A percentile compares a stretch with the other conserved stretches of the same genome.
Conservation (phyloP, 2,329 filamentous ascomycete genomes). For the Ophiostoma novo-ulmi region DNA sequence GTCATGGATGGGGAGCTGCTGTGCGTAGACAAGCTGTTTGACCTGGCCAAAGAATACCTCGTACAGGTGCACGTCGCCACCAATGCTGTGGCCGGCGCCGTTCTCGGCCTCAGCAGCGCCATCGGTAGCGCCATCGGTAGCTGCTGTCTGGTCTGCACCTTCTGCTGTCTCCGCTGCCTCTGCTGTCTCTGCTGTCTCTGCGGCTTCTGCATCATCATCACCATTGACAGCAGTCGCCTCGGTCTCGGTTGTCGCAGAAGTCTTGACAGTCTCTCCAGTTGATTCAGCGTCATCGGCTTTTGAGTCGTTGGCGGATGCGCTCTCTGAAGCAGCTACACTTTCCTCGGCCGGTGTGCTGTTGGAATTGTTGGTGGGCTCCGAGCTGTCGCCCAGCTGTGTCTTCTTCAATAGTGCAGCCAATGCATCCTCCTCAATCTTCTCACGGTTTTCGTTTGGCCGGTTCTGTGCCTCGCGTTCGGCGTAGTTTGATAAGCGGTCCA, state of each 20-base stretch:
- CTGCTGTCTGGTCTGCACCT: conserved; percentile 28
- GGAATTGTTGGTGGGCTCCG: not conserved
- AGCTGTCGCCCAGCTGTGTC: conserved; percentile 51
- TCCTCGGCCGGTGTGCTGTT: not conserved
- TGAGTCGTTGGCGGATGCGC: conserved; percentile 30
- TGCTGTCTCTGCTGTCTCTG: not conserved
- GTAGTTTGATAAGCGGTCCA: conserved; percentile 93
- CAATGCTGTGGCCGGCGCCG: conserved; percentile 44
- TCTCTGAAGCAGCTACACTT: conserved; percentile 31
- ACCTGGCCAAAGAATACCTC: conserved; percentile 98
- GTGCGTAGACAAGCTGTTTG: conserved; percentile 83
- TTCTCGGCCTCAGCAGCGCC: conserved; percentile 27
- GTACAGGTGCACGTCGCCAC: conserved; percentile 79
- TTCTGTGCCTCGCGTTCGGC: conserved; percentile 80
- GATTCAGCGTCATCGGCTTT: conserved; percentile 39
- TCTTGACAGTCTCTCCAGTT: conserved; percentile 32
- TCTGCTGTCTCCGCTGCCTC: not conserved
- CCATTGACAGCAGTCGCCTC: conserved; percentile 39
- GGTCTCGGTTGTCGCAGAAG: conserved; percentile 41
- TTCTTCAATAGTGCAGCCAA: conserved; percentile 72
- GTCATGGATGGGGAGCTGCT: conserved; percentile 88
- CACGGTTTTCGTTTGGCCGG: conserved; percentile 64
- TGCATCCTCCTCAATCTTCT: conserved; percentile 78
- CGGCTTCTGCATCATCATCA: conserved; percentile 30
- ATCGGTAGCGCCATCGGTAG: conserved; percentile 7